Evolutionary conservation across 2,329 filamentous ascomycete species (phyloP), one percentile per base, ranked within the genome.

Genomic region (Zalaria sp.): DNA sequence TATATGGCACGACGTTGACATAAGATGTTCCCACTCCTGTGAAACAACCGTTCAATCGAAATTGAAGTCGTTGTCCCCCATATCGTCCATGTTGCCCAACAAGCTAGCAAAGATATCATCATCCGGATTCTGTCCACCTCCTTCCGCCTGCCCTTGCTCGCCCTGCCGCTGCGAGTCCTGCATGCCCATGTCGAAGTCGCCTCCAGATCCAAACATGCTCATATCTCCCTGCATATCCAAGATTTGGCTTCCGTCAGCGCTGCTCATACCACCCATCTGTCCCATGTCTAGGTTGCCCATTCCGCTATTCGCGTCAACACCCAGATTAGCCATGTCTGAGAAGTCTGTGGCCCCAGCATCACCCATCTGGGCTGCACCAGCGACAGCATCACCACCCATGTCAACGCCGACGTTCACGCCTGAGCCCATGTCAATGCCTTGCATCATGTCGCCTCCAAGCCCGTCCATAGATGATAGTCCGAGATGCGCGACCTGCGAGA

Each of bases 401-500:
- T 44, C 46, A 18, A 39, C 45, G 32, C 42, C 44, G 6, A 41
- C 45, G 9, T 36, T 45, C 26, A 34, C 47, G 10, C 39, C 40
- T 27, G 42, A 48, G n/a, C 50, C 45, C 6, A 60, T 45, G 11
- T 56, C 56, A 8, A 62, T 50, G 6, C 56, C 57, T 40, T 57
- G 53, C 49, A 61, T 57, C 34, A 60, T 51, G 35, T 58, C 56
- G 29, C 57, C 54, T 7, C 52, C 49, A 4, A 55, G 48, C 18
- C 52, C 48, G 8, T 51, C 35, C 37, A 53, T 40, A 18, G 18
- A 18, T 18, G 18, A 18, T 18, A 18, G 18, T 18, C 18, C 18
- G 18, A 18, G 18, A 18, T 18, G 18, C 7, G 53, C 46, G 27
- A 82, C 69, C 53, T 81, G 78, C n/a, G 72, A 69, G 57, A 84